These are phyloP conservation scores for Herpotrichia juniperi DNA, from an alignment of 2,329 filamentous ascomycete genomes.

Conservation along the genomic window DNA sequence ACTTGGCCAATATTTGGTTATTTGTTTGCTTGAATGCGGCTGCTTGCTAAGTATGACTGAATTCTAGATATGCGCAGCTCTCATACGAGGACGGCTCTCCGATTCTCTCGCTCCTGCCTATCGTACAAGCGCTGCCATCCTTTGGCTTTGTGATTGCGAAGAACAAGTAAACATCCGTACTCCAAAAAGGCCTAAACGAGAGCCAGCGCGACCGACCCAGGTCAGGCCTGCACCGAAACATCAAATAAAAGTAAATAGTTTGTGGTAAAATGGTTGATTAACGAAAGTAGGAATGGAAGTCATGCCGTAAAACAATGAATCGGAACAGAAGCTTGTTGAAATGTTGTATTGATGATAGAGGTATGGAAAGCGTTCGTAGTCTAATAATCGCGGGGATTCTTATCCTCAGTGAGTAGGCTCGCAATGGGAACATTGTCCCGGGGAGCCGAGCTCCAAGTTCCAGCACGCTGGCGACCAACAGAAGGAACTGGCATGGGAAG, in stretches of 20 bases:
- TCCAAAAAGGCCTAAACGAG: neutral
- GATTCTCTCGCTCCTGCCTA: neutral
- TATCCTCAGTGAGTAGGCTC: constrained; percentile 46
- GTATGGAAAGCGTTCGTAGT: constrained; percentile 3
- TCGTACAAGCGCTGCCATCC: constrained; percentile 9
- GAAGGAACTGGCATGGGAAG: constrained; percentile 46
- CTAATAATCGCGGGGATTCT: constrained; percentile 32
- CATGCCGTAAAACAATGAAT: constrained; percentile 8
- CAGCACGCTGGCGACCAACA: constrained; percentile 33
- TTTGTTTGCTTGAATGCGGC: constrained; percentile 2
- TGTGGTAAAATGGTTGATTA: constrained; percentile 18
- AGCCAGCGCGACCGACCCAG: constrained; percentile 3
- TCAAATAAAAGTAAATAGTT: constrained; percentile 5
- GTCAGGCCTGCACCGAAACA: neutral
- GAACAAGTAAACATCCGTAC: neutral
- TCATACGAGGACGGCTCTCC: neutral
- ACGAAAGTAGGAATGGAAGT: constrained; percentile 31
- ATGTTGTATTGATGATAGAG: constrained; percentile 4
- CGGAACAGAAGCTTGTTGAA: constrained; percentile 3
- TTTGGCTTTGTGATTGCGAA: neutral
- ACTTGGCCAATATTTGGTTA: constrained; percentile 1
- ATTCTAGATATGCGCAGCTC: constrained; percentile 1
- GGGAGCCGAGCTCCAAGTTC: constrained; percentile 44
- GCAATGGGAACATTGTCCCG: constrained; percentile 48
- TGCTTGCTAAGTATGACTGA: constrained; percentile 6